Base-by-base conservation (phyloP, 2,329 filamentous ascomycete genomes). In the Fusarium luffae region DNA sequence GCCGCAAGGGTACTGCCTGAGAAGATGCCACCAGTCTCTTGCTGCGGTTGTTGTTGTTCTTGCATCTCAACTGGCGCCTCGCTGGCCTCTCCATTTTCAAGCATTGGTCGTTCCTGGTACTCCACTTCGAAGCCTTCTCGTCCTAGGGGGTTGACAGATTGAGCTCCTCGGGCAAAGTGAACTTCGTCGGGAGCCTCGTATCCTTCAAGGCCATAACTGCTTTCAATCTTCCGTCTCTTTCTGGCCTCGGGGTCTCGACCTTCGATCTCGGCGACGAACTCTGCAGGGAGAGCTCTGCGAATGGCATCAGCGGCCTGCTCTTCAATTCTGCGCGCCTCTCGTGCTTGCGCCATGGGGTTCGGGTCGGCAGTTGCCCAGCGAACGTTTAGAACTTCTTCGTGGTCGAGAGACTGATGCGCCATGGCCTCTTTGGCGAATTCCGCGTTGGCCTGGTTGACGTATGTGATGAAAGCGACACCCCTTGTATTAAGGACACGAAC, bases 251-350 rank as follows among this genome's bases (percentile, higher is more conserved):
- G 92, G 71, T 97, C 93, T 52, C 93, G 89, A 18, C 96, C 96
- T 79, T 99, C 96, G 49, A 99, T 90, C 83, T 99, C 94, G 0
- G 94, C 93, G 0, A 99, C 90, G 70, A 96, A 98, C 28, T 94
- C 93, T 1, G 92, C 93, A 0, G 96, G 96, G 7, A 99, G 83
- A 0, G 96, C 95, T 70, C 92, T 86, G 19, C 96, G 85, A 60
- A 99, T 93, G 2, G 96, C 97, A 75, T 98, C 96, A 0, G 96
- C 96, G 3, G 96, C 96, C 79, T 99, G 96, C 77, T 99, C 96
- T 78, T 99, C 96, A 64, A 99, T 91, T 42, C 91, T 87, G 41
- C 92, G 86, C 4, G 92, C 95, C 81, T 99, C 96, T 64, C 97
- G 88, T 69, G 97, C 97, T 79, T 97, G 93, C 3, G 95, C 94